Evolutionary conservation across 306 rosid genomes (phyloP), one percentile per base, ranked within the genome.

Genomic region (Castanospermum australe): DNA sequence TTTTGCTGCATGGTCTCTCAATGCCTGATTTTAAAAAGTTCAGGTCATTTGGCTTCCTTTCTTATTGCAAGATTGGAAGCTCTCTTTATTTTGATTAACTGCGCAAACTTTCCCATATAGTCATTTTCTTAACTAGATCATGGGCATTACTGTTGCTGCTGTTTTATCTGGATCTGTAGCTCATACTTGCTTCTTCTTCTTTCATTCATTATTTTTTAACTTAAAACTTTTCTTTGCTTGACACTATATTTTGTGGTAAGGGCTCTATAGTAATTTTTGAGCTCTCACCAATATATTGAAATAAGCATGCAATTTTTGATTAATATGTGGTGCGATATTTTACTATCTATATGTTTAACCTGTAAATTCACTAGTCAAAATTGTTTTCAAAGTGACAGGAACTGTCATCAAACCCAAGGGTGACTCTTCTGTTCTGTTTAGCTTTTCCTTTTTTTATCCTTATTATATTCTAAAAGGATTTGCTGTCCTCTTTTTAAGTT

Each of bases 1-100:
- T 54, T 63, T 42, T 77, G 18, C 63, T 71, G 79, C 38, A 47
- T 32, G 12, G n/a, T 76, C 33, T 59, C n/a, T 36, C 13, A 60
- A 44, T 5, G 24, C 1, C 18, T 32, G 12, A 33, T 15, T 8
- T n/a, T 33, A 0, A 28, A 33, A 32, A 61, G 22, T 15, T 32
- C 8, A 32, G 1, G 20, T 7, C 12, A 30, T 6, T 61, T 71
- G 17, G 38, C 59, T 39, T 24, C 12, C 9, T 47, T 67, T 66
- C n/a, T 57, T 38, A 38, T 75, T 67, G 57, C 57, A 45, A 35
- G 66, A 69, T 20, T 38, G 36, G 42, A 36, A 4, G 35, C 51
- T 18, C 30, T 32, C 25, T 39, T 7, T 48, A 8, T 69, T 82
- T 57, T 5, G 12, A 48, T 67, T 11, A 35, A 56, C 28, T 52